Conservation (phyloP, 352 stramenopile genomes). For the Phytopythium sindhum region DNA sequence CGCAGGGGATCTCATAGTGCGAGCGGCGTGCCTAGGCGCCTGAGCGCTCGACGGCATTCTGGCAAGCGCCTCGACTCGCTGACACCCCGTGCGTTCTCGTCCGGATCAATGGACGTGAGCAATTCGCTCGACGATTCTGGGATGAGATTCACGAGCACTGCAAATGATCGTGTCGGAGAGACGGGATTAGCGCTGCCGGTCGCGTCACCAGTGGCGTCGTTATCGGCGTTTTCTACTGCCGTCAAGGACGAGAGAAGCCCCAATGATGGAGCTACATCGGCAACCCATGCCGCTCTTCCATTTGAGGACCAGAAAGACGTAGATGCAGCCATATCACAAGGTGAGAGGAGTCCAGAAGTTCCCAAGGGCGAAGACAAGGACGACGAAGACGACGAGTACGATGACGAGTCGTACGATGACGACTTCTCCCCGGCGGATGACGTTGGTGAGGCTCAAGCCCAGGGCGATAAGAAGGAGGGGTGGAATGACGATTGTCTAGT, state of each 20-base stretch:
- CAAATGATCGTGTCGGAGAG: neutral
- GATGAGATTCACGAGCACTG: neutral
- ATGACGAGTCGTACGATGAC: conserved; percentile 40
- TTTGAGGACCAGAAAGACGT: neutral
- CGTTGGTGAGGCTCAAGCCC: conserved; percentile 3
- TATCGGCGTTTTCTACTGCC: neutral
- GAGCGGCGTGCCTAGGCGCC: conserved; percentile 18
- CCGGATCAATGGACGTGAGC: neutral
- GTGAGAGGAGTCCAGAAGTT: neutral
- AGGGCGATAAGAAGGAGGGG: conserved; percentile 10
- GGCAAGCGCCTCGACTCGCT: neutral
- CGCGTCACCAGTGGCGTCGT: neutral
- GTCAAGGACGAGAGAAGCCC: neutral
- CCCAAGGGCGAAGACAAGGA: neutral
- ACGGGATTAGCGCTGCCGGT: neutral
- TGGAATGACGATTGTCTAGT: conserved; percentile 7
- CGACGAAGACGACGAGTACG: conserved; percentile 12
- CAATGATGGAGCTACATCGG: neutral
- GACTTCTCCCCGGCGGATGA: conserved; percentile 29
- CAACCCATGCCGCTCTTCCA: neutral
- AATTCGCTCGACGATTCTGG: neutral
- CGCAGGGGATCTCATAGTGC: conserved; percentile 26
- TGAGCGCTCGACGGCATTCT: conserved; percentile 17
- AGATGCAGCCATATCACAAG: neutral
- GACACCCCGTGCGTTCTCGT: neutral